Evolutionary conservation across 2,329 filamentous ascomycete species (phyloP).

Genomic region (Monosporascus sp.): DNA sequence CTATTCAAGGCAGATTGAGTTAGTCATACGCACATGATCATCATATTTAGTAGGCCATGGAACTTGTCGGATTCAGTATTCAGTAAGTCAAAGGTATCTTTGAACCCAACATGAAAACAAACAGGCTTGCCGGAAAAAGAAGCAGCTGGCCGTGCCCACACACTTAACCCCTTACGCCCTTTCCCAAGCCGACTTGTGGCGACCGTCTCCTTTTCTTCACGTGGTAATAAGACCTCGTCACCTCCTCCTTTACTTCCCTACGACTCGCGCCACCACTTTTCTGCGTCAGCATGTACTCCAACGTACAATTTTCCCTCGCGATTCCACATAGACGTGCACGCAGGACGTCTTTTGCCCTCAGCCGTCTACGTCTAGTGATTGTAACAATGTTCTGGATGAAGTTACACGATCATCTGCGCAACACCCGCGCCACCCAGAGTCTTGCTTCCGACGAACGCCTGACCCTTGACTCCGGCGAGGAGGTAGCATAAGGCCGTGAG

Average conservation of each 20-base stretch:
- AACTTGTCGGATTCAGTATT: no score
- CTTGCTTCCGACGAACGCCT: constrained; percentile 89
- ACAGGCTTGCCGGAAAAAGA: not conserved
- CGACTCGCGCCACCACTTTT: no score
- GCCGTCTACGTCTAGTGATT: not conserved
- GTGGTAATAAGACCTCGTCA: not conserved
- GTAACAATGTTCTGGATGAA: not conserved
- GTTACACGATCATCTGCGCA: constrained; percentile 94
- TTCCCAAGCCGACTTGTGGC: not conserved
- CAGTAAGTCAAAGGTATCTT: not conserved
- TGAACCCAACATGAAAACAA: not conserved
- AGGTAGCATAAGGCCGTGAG: constrained; percentile 77
- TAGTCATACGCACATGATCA: no score
- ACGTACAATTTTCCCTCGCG: not conserved
- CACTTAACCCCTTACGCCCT: not conserved
- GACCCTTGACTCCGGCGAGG: constrained; percentile 72
- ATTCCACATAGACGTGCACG: not conserved
- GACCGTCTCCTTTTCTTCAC: not conserved
- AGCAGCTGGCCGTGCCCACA: not conserved
- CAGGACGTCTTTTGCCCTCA: not conserved
- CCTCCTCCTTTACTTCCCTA: not conserved
- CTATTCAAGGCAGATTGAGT: no score
- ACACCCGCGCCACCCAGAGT: constrained; percentile 90
- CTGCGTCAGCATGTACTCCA: not conserved
- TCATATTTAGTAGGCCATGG: no score